Conservation (phyloP, 1,139 yeast genomes). For the Entelexis sorbosivorans region DNA sequence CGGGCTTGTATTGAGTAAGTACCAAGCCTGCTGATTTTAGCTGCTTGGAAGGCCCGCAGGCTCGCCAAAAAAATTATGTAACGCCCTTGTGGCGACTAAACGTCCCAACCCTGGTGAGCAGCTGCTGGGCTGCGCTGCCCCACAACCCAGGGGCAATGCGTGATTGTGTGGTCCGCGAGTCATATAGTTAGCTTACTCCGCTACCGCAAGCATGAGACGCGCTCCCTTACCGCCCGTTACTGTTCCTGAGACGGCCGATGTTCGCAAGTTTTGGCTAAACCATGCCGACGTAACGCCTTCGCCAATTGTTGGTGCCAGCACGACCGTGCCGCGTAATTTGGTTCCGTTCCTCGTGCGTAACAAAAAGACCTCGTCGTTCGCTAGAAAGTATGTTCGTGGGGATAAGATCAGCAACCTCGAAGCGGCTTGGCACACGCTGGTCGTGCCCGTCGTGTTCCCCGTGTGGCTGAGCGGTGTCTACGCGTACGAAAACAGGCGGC, state of each 20-base stretch:
- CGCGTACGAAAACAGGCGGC: conserved; percentile 10
- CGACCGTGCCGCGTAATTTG: conserved; percentile 10
- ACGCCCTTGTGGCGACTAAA: conserved; percentile 5
- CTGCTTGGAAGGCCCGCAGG: too few relatives aligned
- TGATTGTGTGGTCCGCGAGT: too few relatives aligned
- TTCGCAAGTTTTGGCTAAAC: conserved; percentile 13
- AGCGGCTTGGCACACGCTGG: conserved; percentile 19
- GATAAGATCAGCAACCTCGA: conserved; percentile 19
- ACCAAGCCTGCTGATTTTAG: too few relatives aligned
- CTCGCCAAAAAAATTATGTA: conserved; percentile 2
- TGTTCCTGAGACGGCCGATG: background rate
- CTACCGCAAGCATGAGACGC: background rate
- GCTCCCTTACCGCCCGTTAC: background rate
- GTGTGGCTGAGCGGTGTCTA: conserved; percentile 17
- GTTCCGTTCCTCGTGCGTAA: conserved; percentile 12
- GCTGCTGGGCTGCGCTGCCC: too few relatives aligned
- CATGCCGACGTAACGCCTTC: conserved; percentile 7
- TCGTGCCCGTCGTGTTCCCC: conserved; percentile 19
- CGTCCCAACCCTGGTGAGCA: too few relatives aligned
- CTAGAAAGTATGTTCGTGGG: conserved; percentile 14
- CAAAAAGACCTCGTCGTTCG: conserved; percentile 14
- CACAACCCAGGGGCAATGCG: background rate
- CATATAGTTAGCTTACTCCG: too few relatives aligned
- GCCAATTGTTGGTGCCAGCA: conserved; percentile 8
- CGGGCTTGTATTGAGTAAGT: background rate